Evolutionary conservation across 1,284 basidiomycete species (phyloP), one percentile per base, ranked within the genome.

Genomic region (Rhodotorula mucilaginosa): DNA sequence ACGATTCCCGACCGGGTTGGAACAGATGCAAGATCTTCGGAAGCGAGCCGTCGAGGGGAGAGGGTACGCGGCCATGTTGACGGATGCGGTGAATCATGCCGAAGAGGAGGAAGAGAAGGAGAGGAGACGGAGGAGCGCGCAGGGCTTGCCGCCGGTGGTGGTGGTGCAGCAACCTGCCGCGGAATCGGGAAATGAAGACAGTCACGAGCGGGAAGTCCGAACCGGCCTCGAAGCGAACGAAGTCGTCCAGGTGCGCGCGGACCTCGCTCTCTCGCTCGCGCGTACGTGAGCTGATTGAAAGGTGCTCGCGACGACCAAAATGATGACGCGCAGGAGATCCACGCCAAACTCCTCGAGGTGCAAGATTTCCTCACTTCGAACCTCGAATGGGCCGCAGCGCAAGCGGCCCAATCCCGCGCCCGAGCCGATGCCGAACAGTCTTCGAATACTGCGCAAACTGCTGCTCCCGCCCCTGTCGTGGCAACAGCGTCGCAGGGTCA

Each of bases 301-400:
- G 23, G 23, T 19, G 7, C 1, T 3, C 48, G 46, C 10, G 39
- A 39, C 16, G 2, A 34, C 34, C 34, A 29, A 21, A 3, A 23
- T 31, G 12, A 23, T n/a, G 12, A 1, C 39, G 39, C 39, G 13
- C 77, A 82, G 80, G 81, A 83, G 72, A 81, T 83, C 68, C 81
- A 83, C 71, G 67, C 73, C 6, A 80, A 81, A 61, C 80, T 80
- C 66, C 78, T 83, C 72, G 70, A 77, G 3, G 80, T 80, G 44
- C 81, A 82, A 64, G 80, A 82, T 49, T 79, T 80, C 19, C 75
- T 84, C 56, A 79, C 80, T 1, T 79, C 79, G 49, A 82, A 83
- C 70, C 81, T 84, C 77, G 80, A 79, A 34, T 84, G 83, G 83
- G 83, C 82, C 1, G 80, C 81, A 65, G 80, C 82, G 0, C 81